Percentiles rank a stretch among this genome's conserved stretches.
phyloP scores from a whole-genome alignment of 345 rosid species.

The Eucalyptus globulus region DNA sequence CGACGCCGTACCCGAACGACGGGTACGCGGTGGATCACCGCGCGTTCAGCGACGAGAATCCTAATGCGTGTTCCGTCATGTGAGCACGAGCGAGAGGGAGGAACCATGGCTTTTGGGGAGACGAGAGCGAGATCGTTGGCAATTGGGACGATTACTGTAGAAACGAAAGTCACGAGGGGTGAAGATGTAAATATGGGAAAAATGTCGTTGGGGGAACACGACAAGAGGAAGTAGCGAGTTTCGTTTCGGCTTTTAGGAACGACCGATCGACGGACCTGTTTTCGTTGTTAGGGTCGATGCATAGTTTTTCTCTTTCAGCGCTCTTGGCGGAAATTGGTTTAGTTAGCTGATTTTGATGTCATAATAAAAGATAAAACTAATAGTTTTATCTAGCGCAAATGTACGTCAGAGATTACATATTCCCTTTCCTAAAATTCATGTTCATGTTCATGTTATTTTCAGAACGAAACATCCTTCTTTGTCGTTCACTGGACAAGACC shows the following conservation, averaged over 20 bases:
- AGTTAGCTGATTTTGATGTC: background rate
- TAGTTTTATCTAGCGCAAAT: background rate
- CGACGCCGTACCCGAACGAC: constrained; percentile 2
- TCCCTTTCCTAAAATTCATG: background rate
- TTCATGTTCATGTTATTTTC: background rate
- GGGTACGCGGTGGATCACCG: constrained; percentile 16
- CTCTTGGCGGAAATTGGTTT: background rate
- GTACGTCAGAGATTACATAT: background rate
- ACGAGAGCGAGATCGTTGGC: background rate
- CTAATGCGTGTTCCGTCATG: constrained; percentile 73
- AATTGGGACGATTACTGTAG: background rate
- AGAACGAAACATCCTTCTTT: background rate
- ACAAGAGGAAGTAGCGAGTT: no score
- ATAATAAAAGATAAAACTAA: background rate
- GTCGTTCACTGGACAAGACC: background rate
- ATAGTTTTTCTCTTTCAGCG: background rate
- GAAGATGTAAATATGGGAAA: no score
- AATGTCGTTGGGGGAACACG: no score
- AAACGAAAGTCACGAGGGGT: no score
- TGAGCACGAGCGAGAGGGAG: constrained; percentile 2
- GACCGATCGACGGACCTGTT: background rate
- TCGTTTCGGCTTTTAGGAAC: background rate
- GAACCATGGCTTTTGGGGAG: background rate
- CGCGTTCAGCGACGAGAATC: constrained; percentile 82
- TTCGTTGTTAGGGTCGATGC: background rate